Evolutionary conservation across 192 early-diverging fungal genomes (phyloP).

Genomic region (Umbelopsis sp.): DNA sequence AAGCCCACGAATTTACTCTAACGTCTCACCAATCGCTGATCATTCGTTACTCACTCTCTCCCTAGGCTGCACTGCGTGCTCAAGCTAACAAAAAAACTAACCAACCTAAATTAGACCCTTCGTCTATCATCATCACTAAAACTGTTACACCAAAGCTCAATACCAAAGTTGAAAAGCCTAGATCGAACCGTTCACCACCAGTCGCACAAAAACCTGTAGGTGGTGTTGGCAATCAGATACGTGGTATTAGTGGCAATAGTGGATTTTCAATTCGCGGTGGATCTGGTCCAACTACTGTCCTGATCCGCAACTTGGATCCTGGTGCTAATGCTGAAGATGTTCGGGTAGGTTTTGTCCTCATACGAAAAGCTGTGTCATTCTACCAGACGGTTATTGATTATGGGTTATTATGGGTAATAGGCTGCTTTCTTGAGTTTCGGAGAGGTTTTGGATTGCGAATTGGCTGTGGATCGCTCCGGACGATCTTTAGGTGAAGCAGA

Average conservation of each 20-base stretch:
- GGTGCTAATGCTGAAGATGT: slow-evolving; percentile 53
- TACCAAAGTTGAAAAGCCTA: too few species aligned
- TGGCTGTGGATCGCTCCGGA: slow-evolving; percentile 39
- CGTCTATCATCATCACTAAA: slow-evolving; percentile 28
- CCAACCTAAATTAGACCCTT: slow-evolving; percentile 14
- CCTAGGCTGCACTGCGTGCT: slow-evolving; percentile 2
- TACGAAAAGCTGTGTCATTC: not conserved
- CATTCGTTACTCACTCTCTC: not conserved
- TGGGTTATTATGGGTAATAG: slow-evolving; percentile 30
- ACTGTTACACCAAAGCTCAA: slow-evolving; percentile 1
- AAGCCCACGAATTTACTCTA: too few species aligned
- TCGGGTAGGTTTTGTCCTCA: slow-evolving; percentile 48
- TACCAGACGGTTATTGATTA: not conserved
- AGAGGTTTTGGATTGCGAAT: slow-evolving; percentile 39
- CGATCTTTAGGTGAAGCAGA: slow-evolving; percentile 50
- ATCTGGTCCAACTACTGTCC: slow-evolving; percentile 48
- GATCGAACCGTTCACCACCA: not conserved
- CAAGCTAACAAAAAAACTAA: not conserved
- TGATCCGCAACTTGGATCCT: slow-evolving; percentile 53
- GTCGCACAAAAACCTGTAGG: not conserved
- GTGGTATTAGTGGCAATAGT: slow-evolving; percentile 1
- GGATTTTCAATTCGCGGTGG: slow-evolving; percentile 49
- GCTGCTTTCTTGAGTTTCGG: slow-evolving; percentile 44
- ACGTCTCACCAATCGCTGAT: not conserved
- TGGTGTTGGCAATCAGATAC: not conserved